A percentile compares a stretch with the other conserved stretches of the same genome.
Evolutionary conservation across 179 eudicot genomes (phyloP).

Genomic region (Silene coronaria): DNA sequence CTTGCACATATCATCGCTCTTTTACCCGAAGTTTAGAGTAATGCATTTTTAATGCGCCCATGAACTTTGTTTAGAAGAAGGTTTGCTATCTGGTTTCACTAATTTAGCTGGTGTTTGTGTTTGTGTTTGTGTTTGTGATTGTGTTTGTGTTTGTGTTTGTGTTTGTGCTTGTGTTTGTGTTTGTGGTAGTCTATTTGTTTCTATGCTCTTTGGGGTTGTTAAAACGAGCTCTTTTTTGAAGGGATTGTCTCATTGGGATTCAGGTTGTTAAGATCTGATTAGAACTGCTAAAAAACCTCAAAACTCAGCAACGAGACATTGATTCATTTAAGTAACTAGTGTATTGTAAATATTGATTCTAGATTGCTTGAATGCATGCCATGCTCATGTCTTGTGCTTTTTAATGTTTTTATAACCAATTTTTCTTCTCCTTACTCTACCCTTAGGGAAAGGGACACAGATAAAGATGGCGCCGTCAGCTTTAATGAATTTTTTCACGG

Average conservation of each 20-base stretch:
- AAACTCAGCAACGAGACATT: not conserved
- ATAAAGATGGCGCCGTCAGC: slow-evolving; percentile 82
- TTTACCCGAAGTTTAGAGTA: not conserved
- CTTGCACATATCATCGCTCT: not conserved
- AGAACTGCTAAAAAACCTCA: not conserved
- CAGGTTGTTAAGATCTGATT: not conserved
- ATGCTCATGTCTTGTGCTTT: slow-evolving; percentile 14
- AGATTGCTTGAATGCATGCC: not conserved
- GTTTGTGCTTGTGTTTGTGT: not conserved
- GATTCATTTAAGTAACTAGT: not conserved
- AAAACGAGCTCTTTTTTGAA: not conserved
- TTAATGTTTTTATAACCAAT: not conserved
- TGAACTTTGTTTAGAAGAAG: not conserved
- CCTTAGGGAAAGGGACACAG: slow-evolving; percentile 86
- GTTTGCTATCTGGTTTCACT: not conserved
- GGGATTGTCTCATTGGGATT: not conserved
- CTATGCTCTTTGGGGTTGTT: not conserved
- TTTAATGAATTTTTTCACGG: slow-evolving; percentile 92
- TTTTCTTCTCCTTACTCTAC: slow-evolving; percentile 3
- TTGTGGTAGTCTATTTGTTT: not conserved
- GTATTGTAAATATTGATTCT: not conserved
- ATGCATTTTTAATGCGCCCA: not conserved
- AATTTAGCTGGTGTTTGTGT: not conserved
- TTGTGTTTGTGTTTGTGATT: too few relatives aligned
- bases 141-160: too few relatives aligned